A percentile compares a stretch with the other conserved stretches of the same genome.
Evolutionary conservation across 2,329 filamentous ascomycete species (phyloP).

Genomic region (Blumeriella jaapii): DNA sequence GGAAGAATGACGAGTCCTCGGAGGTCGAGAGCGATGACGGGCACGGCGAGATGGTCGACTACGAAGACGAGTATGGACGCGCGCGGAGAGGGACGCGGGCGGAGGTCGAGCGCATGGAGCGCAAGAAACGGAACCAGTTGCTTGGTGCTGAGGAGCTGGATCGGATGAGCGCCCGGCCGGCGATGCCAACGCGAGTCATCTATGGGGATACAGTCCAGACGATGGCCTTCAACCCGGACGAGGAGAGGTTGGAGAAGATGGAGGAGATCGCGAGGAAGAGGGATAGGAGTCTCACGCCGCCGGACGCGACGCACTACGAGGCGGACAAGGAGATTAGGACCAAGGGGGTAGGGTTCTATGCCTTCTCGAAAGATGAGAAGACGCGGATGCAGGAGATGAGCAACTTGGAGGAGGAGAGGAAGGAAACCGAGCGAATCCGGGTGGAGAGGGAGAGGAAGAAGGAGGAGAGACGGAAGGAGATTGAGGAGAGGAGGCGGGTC

Average conservation of each 20-base stretch:
- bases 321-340: slow-evolving; percentile 71
- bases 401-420: slow-evolving; percentile 52
- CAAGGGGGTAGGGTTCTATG: slow-evolving; percentile 85
- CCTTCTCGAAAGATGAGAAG: slow-evolving; percentile 69
- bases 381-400: slow-evolving; percentile 61
- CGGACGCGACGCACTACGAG: slow-evolving; percentile 74
- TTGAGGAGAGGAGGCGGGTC: slow-evolving; percentile 43
- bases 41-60: slow-evolving; percentile 59
- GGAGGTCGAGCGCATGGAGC: slow-evolving; percentile 53
- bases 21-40: slow-evolving; percentile 50
- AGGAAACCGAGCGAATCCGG: slow-evolving; percentile 46
- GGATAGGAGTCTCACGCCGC: slow-evolving; percentile 71
- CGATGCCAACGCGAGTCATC: slow-evolving; percentile 60
- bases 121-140: slow-evolving; percentile 39
- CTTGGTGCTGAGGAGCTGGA: slow-evolving; percentile 51
- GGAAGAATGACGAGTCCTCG: slow-evolving; percentile 23
- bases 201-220: slow-evolving; percentile 77
- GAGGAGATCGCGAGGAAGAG: slow-evolving; percentile 64
- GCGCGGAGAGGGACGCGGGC: slow-evolving; percentile 59
- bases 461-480: slow-evolving; percentile 46
- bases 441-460: slow-evolving; percentile 43
- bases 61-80: slow-evolving; percentile 87
- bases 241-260: slow-evolving; percentile 55
- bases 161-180: slow-evolving; percentile 55
- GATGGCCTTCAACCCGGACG: slow-evolving; percentile 69